Conservation (phyloP, 2,329 filamentous ascomycete species). For the Ceratocystis albifundus region DNA sequence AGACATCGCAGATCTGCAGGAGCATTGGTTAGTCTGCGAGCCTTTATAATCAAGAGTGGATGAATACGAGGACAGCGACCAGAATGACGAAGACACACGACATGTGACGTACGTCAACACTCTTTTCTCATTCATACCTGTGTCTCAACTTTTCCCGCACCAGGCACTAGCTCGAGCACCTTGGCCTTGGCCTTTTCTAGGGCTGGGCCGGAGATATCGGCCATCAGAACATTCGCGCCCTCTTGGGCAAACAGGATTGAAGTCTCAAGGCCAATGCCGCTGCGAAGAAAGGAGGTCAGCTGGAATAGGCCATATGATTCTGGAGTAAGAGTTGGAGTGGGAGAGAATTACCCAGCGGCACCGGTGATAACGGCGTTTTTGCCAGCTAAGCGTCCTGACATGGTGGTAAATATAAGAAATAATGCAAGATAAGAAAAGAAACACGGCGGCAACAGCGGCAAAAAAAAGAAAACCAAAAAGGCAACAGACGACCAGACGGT, state of each 20-base stretch:
- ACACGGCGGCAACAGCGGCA: not conserved
- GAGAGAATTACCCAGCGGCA: conserved; percentile 61
- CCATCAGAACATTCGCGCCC: conserved; percentile 73
- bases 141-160: conserved; percentile 49
- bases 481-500: not conserved
- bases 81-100: too few species aligned
- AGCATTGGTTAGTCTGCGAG: not conserved
- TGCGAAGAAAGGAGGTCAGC: conserved; percentile 29
- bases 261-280: conserved; percentile 88
- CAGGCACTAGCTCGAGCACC: conserved; percentile 59
- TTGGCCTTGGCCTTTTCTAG: conserved; percentile 67
- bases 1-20: conserved; percentile 53
- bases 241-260: conserved; percentile 80
- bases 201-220: conserved; percentile 69
- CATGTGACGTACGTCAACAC: too few species aligned
- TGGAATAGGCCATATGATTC: not conserved
- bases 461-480: not conserved
- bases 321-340: not conserved
- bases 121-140: conserved; percentile 31
- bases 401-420: conserved; percentile 3
- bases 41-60: too few species aligned
- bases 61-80: too few species aligned
- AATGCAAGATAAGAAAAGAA: not conserved
- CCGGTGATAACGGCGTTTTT: conserved; percentile 67
- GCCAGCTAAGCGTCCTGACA: conserved; percentile 42